Evolutionary conservation across 768 basidiomycete species (phyloP).

Genomic region (Pholiota microspora): DNA sequence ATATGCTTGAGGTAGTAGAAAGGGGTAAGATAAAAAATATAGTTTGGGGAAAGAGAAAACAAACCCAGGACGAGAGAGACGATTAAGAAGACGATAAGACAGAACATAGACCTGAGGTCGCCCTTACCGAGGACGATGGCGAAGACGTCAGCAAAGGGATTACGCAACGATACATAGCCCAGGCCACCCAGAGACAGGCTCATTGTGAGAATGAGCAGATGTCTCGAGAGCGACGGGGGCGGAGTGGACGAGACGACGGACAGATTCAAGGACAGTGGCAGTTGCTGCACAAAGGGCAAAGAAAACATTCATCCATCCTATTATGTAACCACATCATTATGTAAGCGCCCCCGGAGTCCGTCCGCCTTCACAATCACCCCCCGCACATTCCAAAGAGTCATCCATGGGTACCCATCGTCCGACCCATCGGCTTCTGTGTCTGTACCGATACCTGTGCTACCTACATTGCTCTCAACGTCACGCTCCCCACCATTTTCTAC

Average conservation of each 20-base stretch:
- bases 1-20: slow-evolving; percentile 59
- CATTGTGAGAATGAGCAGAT: slow-evolving; percentile 56
- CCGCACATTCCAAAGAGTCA: slow-evolving; percentile 10
- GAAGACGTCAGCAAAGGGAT: slow-evolving; percentile 50
- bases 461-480: not conserved
- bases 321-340: slow-evolving; percentile 4
- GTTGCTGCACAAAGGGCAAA: slow-evolving; percentile 16
- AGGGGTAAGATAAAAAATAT: slow-evolving; percentile 11
- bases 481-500: not conserved
- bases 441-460: not conserved
- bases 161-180: slow-evolving; percentile 57
- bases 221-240: slow-evolving; percentile 40
- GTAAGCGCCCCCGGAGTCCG: not conserved
- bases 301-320: slow-evolving; percentile 14
- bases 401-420: slow-evolving; percentile 17
- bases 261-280: slow-evolving; percentile 19
- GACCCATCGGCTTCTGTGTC: not conserved
- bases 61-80: slow-evolving; percentile 72
- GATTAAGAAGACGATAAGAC: slow-evolving; percentile 64
- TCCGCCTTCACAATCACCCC: slow-evolving; percentile 14
- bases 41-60: slow-evolving; percentile 24
- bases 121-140: slow-evolving; percentile 51
- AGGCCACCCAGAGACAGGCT: slow-evolving; percentile 63
- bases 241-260: slow-evolving; percentile 12
- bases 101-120: slow-evolving; percentile 71